Conservation (phyloP, 2,329 filamentous ascomycete genomes). For the Byssochlamys sp. region DNA sequence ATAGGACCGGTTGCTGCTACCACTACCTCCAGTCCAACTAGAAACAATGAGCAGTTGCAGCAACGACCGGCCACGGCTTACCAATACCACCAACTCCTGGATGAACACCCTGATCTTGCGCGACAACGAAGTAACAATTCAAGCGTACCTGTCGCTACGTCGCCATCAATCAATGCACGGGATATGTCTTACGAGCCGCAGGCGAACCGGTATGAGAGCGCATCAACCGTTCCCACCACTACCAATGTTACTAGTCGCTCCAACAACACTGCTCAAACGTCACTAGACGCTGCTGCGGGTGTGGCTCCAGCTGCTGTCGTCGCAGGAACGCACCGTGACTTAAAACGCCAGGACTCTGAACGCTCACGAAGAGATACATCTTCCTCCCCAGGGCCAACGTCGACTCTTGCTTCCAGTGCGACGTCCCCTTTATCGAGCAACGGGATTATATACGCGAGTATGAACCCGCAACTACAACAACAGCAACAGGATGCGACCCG, state of each 20-base stretch:
- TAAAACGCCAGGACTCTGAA: constrained; percentile 5
- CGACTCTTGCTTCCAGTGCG: constrained; percentile 3
- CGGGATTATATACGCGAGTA: neutral
- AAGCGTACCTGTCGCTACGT: neutral
- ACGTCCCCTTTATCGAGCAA: constrained; percentile 6
- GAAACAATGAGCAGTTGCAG: constrained; percentile 2
- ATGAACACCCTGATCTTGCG: neutral
- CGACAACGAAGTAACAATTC: neutral
- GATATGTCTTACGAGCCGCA: constrained; percentile 9
- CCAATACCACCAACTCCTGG: neutral
- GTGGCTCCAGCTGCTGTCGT: constrained; percentile 3
- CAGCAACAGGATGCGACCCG: constrained; percentile 7
- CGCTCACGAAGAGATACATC: constrained; percentile 7
- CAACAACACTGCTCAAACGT: constrained; percentile 24
- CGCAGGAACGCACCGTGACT: constrained; percentile 4
- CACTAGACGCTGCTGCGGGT: constrained; percentile 17
- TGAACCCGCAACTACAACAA: constrained; percentile 2
- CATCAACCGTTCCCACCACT: constrained; percentile 25
- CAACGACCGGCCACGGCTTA: constrained; percentile 7
- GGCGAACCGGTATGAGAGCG: constrained; percentile 20
- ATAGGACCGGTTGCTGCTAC: constrained; percentile 40
- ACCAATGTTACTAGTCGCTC: constrained; percentile 25
- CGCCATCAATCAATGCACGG: neutral
- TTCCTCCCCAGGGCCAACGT: constrained; percentile 4
- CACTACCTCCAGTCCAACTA: constrained; percentile 1